Percentiles rank a stretch among this genome's conserved stretches.
Conservation (phyloP, 2,329 filamentous ascomycete species). For the Geosmithia flava region DNA sequence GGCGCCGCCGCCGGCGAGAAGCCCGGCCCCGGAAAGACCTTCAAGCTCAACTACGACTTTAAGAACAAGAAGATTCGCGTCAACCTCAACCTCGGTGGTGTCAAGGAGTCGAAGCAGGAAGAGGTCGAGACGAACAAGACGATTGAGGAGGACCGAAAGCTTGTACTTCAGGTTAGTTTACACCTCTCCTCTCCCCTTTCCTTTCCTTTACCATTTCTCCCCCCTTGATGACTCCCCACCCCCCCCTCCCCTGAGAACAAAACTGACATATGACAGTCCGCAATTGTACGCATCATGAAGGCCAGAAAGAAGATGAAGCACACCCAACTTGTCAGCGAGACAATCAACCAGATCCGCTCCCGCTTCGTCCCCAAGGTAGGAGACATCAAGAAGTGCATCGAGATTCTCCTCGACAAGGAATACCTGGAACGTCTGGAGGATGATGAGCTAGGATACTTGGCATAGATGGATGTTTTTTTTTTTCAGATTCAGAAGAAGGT, state of each 20-base stretch:
- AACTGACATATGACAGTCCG: conserved; percentile 51
- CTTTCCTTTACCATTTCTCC: neutral
- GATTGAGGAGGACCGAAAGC: conserved; percentile 94
- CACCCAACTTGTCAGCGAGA: conserved; percentile 83
- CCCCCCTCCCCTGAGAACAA: neutral
- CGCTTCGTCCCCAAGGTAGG: conserved; percentile 86
- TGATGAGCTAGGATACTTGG: conserved; percentile 89
- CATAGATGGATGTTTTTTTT: conserved; percentile 30
- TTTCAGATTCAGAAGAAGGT: too few species aligned
- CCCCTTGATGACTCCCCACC: neutral
- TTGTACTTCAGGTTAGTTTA: conserved; percentile 88
- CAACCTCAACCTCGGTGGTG: conserved; percentile 89
- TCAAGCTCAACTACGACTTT: conserved; percentile 84
- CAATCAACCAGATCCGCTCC: conserved; percentile 85
- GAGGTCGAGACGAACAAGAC: conserved; percentile 98
- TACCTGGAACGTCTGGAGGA: conserved; percentile 93
- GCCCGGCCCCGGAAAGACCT: conserved; percentile 64
- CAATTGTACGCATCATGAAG: conserved; percentile 99
- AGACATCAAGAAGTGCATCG: conserved; percentile 99
- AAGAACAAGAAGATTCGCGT: conserved; percentile 98
- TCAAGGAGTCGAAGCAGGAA: conserved; percentile 93
- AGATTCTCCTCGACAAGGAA: conserved; percentile 96
- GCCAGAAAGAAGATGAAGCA: conserved; percentile 99
- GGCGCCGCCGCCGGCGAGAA: conserved; percentile 49
- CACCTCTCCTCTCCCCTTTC: neutral